Base-by-base conservation (phyloP, 164 flowering plant genomes). In the Piper longum region DNA sequence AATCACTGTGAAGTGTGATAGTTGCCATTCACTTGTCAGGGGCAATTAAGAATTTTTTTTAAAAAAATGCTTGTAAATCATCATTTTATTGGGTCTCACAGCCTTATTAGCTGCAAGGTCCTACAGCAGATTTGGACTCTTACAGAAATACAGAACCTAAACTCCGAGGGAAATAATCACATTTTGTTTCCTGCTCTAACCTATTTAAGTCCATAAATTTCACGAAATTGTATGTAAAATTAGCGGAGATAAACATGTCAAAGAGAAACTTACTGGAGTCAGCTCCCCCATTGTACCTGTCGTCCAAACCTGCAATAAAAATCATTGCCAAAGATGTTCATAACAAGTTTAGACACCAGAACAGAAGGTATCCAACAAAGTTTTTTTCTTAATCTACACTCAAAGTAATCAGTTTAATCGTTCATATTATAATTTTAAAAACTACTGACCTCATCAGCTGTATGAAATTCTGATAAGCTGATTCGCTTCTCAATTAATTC, bases 271-370 rank as follows among this genome's bases (percentile, higher is more conserved):
- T 78, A 89, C 98, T 61, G 99, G 99, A 67, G 82, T 87, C 64
- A 93, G 88, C 69, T 95, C 96, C 76, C 99, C 99, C 96, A 93
- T 90, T 17, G 97, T 93, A 70, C 97, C 99, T 0, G 97, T 88
- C 14, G 99, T 88, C 95, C 95, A 90, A 40, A 87, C 95, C 91
- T 86, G 82, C 76, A 73, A 16, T 18, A 39, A 43, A 18, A 64
- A 18, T 64, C 54, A 57, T 43, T 42, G 43, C 41, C 41, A 56
- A 9, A 56, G 39, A 16, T n/a, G 16, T 19, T 16, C 3, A 19
- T 26, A 16, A 17, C 3, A 56, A 26, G 19, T 56, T 56, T 56
- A 3, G 19, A 56, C 7, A 56, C 52, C 52, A 48, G 9, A 12
- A 48, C 14, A 48, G 14, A 14, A 48, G 14, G 14, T 12, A 2